Evolutionary conservation across 352 stramenopile genomes (phyloP).

Genomic region (Pythium aristosporum): DNA sequence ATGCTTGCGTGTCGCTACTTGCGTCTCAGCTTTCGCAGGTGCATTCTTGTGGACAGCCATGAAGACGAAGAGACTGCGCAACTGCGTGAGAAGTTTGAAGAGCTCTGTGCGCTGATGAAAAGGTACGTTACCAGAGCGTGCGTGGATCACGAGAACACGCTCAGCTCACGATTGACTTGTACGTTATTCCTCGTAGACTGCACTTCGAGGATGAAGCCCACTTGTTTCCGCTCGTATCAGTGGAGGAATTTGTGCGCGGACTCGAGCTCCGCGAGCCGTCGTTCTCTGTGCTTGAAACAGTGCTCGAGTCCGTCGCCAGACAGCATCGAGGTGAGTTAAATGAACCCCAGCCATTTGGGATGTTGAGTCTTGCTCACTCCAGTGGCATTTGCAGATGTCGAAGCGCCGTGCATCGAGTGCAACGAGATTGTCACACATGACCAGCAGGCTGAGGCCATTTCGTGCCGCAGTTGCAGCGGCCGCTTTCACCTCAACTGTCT

Average conservation of each 20-base stretch:
- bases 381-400: neutral
- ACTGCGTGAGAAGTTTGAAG: conserved; percentile 37
- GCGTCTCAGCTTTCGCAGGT: conserved; percentile 41
- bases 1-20: conserved; percentile 55
- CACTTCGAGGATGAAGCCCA: conserved; percentile 69
- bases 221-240: conserved; percentile 52
- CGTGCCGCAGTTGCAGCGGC: conserved; percentile 42
- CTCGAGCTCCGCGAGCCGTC: conserved; percentile 36
- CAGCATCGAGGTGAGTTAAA: conserved; percentile 15
- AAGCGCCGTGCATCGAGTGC: conserved; percentile 27
- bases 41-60: conserved; percentile 19
- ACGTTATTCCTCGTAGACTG: conserved; percentile 25
- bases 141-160: neutral
- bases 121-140: conserved; percentile 29
- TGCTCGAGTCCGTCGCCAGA: conserved; percentile 17
- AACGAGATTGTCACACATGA: conserved; percentile 24
- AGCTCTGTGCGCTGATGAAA: conserved; percentile 43
- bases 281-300: conserved; percentile 39
- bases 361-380: neutral
- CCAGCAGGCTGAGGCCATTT: conserved; percentile 38
- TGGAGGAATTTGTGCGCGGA: conserved; percentile 34
- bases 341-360: neutral
- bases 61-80: conserved; percentile 29
- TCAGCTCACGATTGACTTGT: neutral
- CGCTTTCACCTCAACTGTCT: conserved; percentile 59